Conservation (phyloP, 1,284 basidiomycete species). For the Puccinia polysora region DNA sequence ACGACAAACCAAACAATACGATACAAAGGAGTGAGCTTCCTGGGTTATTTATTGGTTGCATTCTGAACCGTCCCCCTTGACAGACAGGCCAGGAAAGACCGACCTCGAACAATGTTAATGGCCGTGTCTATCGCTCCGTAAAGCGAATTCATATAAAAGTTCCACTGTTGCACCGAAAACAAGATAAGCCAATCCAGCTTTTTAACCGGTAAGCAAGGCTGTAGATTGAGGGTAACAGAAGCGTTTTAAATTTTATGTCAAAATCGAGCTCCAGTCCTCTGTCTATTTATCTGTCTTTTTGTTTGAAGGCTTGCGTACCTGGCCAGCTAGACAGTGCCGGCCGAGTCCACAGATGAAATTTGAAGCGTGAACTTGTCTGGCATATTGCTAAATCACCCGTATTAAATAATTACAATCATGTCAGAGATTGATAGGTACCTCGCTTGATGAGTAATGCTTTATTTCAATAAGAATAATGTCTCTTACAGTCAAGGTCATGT, state of each 20-base stretch:
- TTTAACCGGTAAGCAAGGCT: conserved; percentile 31
- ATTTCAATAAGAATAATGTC: not conserved
- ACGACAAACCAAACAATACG: too few relatives aligned
- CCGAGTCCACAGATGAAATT: conserved; percentile 42
- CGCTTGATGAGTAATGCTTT: not conserved
- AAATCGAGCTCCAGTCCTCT: not conserved
- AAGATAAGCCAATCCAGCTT: conserved; percentile 39
- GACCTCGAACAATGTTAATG: conserved; percentile 36
- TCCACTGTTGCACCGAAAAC: conserved; percentile 37
- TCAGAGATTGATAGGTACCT: not conserved
- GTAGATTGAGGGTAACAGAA: not conserved
- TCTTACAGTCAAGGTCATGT: conserved; percentile 19
- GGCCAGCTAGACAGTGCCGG: conserved; percentile 31
- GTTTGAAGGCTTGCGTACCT: conserved; percentile 8
- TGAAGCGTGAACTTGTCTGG: conserved; percentile 28
- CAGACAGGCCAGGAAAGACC: not conserved
- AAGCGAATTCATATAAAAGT: conserved; percentile 43
- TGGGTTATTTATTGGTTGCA: not conserved
- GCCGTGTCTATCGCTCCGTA: conserved; percentile 30
- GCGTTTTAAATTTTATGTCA: not conserved
- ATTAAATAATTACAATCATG: not conserved
- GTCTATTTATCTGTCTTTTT: not conserved
- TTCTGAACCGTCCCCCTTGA: not conserved
- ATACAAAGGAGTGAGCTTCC: too few relatives aligned
- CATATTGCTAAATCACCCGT: conserved; percentile 15